Base-by-base conservation (phyloP, 2,329 filamentous ascomycete genomes). In the Colletotrichum phormii region DNA sequence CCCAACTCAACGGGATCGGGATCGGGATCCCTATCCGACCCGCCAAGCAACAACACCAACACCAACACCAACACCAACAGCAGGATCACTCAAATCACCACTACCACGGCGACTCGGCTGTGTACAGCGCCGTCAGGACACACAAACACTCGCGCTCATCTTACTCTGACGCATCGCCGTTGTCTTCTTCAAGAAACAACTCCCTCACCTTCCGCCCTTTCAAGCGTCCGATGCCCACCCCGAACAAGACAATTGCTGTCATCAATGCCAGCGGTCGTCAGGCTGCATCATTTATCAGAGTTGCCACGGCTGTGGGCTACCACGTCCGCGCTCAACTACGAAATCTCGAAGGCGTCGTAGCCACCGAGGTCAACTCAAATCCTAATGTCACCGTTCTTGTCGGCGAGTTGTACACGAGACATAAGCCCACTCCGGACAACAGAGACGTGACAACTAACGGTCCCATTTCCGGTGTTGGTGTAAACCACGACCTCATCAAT, bases 241-340 rank as follows among this genome's bases (percentile, higher is more conserved):
- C 89, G 57, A 88, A 89, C 80, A 97, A 95, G 86, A 97, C 94
- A 67, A 95, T 97, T 79, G 96, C 95, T 80, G 92, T 98, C 80
- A 95, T 98, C 85, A 98, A 98, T 85, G 95, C 95, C 81, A 96
- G 95, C 81, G 97, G 97, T 80, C 94, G 97, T 78, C 97, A 99
- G 87, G 95, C 96, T 76, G 96, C 96, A 71, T 98, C 95, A 72
- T 91, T 99, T 79, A 97, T 98, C 78, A 93, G 97, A 77, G 95
- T 98, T 80, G 96, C 96, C 71, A 94, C 94, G 57, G 97, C 97
- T 73, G 93, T 98, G 68, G 97, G 97, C 76, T 98, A 97, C 87
- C 91, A 93, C 81, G 96, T 99, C 70, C 94, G 94, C 79, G 97
- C 95, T 35, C 97, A 98, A 85, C 89, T 98, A 82, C 91, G 95